A percentile compares a stretch with the other conserved stretches of the same genome.
Conservation (phyloP, 169 alveolate species). For the Plasmodium malariae region DNA sequence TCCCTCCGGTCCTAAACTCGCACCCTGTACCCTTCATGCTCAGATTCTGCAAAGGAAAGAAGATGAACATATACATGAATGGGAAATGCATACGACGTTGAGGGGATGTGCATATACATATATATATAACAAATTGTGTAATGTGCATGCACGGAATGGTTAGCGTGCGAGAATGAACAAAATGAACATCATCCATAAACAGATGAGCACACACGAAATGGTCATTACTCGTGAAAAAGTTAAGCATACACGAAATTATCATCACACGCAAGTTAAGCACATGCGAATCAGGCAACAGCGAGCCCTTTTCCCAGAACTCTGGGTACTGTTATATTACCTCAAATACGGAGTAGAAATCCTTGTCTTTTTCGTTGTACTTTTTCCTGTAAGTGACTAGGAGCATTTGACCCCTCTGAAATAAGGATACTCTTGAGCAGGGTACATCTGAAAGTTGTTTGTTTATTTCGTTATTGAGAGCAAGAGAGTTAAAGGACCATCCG, state of each 20-base stretch:
- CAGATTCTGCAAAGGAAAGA: slow-evolving; percentile 7
- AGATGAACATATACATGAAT: neutral
- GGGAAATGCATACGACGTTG: neutral
- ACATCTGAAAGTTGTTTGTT: slow-evolving; percentile 1
- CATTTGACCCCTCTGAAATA: neutral
- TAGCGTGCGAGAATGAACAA: too few species aligned
- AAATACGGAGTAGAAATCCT: slow-evolving; percentile 2
- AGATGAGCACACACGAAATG: too few species aligned
- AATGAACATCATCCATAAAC: too few species aligned
- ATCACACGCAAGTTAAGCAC: too few species aligned
- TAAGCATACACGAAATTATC: too few species aligned
- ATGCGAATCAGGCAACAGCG: too few species aligned
- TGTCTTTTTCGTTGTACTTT: neutral
- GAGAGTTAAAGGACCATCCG: slow-evolving; percentile 42
- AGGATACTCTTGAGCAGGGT: slow-evolving; percentile 21
- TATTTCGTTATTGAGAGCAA: slow-evolving; percentile 23
- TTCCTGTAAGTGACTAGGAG: slow-evolving; percentile 24
- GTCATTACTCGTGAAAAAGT: too few species aligned
- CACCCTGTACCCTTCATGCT: slow-evolving; percentile 6
- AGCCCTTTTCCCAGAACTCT: too few species aligned
- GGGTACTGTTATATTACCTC: neutral
- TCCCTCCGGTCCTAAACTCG: slow-evolving; percentile 38
- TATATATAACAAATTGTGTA: too few species aligned
- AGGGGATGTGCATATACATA: neutral
- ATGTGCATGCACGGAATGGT: neutral